Percentiles rank a stretch among this genome's conserved stretches.
phyloP scores from a whole-genome alignment of 2,329 filamentous ascomycete species.

The Fusarium buharicum region DNA sequence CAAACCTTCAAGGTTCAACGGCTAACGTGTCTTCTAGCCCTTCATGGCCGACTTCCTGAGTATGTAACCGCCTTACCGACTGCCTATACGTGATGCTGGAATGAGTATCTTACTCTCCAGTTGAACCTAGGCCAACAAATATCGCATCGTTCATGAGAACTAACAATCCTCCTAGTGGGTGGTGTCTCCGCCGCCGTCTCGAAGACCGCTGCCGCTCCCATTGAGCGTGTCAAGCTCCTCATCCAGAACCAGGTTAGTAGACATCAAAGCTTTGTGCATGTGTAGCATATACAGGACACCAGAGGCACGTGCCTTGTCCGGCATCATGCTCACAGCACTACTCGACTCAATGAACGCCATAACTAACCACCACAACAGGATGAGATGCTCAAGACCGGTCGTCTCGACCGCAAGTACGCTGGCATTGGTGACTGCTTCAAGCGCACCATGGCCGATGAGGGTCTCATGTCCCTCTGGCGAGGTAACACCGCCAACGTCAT shows the following conservation, averaged over 20 bases:
- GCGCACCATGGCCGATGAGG: constrained; percentile 89
- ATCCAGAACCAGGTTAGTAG: constrained; percentile 98
- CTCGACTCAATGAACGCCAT: background rate
- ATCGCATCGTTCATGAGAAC: constrained; percentile 21
- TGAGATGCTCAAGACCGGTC: constrained; percentile 99
- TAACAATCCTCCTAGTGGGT: constrained; percentile 76
- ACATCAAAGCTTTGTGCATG: background rate
- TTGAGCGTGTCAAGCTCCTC: constrained; percentile 99
- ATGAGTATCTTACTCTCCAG: background rate
- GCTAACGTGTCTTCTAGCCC: constrained; percentile 65
- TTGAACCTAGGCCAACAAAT: constrained; percentile 12
- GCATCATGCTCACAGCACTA: background rate
- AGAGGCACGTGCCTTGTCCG: background rate
- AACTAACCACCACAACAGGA: constrained; percentile 70
- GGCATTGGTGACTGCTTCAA: constrained; percentile 96
- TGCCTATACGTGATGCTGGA: constrained; percentile 18
- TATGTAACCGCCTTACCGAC: constrained; percentile 66
- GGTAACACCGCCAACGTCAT: constrained; percentile 99
- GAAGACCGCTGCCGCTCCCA: constrained; percentile 99
- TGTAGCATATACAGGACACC: background rate
- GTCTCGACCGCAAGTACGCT: constrained; percentile 96
- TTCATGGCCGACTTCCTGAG: constrained; percentile 99
- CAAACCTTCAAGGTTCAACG: constrained; percentile 1
- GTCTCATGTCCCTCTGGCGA: constrained; percentile 96
- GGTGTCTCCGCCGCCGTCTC: constrained; percentile 99